A percentile compares a stretch with the other conserved stretches of the same genome.
These are phyloP conservation scores for Thielaviopsis populi DNA, from an alignment of 2,329 filamentous ascomycete species.

Conservation along the genomic window DNA sequence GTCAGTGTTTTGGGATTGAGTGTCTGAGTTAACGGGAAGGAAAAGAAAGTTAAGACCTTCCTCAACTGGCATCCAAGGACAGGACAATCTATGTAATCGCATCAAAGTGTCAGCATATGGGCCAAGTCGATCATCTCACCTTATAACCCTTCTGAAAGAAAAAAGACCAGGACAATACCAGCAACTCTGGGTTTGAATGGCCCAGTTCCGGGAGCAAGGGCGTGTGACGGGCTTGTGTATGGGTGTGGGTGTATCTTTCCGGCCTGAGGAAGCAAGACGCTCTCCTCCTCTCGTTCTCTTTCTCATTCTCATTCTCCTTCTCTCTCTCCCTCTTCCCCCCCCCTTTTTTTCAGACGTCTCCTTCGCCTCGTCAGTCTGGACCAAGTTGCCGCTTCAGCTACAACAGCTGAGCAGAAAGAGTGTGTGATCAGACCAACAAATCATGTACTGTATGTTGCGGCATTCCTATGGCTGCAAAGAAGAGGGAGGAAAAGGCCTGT, in stretches of 20 bases:
- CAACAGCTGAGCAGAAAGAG: background rate
- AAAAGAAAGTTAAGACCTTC: conserved; percentile 1
- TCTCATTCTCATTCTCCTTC: too few relatives aligned
- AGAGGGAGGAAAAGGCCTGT: background rate
- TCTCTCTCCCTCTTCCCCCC: too few relatives aligned
- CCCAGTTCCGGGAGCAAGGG: background rate
- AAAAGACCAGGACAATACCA: background rate
- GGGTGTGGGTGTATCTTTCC: background rate
- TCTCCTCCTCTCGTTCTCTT: background rate
- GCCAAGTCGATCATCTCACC: background rate
- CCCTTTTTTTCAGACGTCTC: background rate
- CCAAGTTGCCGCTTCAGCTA: conserved; percentile 2
- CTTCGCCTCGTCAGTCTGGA: background rate
- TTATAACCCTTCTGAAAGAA: background rate
- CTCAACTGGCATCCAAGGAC: background rate
- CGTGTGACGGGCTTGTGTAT: background rate
- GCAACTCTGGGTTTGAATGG: background rate
- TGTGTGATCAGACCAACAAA: conserved; percentile 5
- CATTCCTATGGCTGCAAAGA: conserved; percentile 3
- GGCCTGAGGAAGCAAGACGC: background rate
- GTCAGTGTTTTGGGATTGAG: background rate
- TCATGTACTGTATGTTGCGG: background rate
- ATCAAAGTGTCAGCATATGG: background rate
- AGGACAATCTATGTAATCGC: background rate
- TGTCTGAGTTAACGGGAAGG: conserved; percentile 4